These are phyloP conservation scores for Fusarium sp. DNA, from an alignment of 2,329 filamentous ascomycete genomes.

Conservation along the genomic window DNA sequence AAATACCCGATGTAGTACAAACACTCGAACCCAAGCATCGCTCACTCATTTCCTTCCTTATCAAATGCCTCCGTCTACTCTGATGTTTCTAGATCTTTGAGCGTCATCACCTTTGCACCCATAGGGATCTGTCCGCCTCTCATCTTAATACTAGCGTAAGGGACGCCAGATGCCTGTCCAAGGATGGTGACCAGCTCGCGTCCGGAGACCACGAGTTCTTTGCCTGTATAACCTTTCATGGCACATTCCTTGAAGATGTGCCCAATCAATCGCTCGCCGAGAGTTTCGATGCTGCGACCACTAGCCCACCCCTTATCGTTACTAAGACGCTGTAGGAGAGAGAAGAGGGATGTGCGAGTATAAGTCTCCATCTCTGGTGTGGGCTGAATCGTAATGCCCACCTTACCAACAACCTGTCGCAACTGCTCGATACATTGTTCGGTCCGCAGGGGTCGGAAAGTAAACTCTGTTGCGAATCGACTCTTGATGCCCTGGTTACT, in stretches of 20 bases:
- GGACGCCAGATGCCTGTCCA: slow-evolving; percentile 47
- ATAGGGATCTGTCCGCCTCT: slow-evolving; percentile 47
- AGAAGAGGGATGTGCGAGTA: slow-evolving; percentile 47
- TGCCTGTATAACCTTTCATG: slow-evolving; percentile 50
- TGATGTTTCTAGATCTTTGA: slow-evolving; percentile 49
- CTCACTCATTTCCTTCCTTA: not conserved
- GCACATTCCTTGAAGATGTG: slow-evolving; percentile 53
- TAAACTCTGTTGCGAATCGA: slow-evolving; percentile 71
- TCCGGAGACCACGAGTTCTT: slow-evolving; percentile 46
- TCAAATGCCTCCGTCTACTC: slow-evolving; percentile 37
- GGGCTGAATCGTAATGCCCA: slow-evolving; percentile 49
- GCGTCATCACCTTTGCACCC: slow-evolving; percentile 52
- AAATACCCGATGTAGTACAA: not conserved
- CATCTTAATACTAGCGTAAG: slow-evolving; percentile 42
- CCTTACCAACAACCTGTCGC: slow-evolving; percentile 48
- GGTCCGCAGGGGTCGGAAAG: slow-evolving; percentile 64
- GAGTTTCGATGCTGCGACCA: slow-evolving; percentile 69
- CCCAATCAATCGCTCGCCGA: slow-evolving; percentile 65
- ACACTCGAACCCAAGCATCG: not conserved
- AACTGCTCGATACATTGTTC: slow-evolving; percentile 63
- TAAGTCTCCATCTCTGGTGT: slow-evolving; percentile 42
- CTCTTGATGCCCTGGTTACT: slow-evolving; percentile 73
- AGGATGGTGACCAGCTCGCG: slow-evolving; percentile 50
- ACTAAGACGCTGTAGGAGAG: slow-evolving; percentile 58
- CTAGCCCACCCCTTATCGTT: slow-evolving; percentile 69